Percentiles rank a stretch among this genome's conserved stretches.
Conservation (phyloP, 1,284 basidiomycete species). For the Inonotus hispidus region DNA sequence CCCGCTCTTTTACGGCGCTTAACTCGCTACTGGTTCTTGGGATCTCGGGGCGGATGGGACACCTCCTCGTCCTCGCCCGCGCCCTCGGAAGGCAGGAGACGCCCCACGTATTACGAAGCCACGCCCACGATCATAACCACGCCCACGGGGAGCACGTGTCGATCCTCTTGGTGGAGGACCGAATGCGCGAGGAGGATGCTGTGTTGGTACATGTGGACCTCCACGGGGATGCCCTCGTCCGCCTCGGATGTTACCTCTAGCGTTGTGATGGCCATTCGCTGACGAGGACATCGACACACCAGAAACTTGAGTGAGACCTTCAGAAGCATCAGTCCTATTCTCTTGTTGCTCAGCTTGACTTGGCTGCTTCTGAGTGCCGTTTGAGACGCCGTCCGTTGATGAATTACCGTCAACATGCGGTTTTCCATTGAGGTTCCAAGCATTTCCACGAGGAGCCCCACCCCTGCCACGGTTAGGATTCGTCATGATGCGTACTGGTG, state of each 20-base stretch:
- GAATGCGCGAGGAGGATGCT: conserved; percentile 10
- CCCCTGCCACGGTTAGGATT: conserved; percentile 66
- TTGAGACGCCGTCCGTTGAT: background rate
- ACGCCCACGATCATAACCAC: conserved; percentile 36
- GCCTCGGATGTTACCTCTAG: conserved; percentile 10
- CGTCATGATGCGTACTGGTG: conserved; percentile 42
- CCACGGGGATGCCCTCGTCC: conserved; percentile 18
- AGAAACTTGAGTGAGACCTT: conserved; percentile 2
- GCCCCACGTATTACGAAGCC: conserved; percentile 25
- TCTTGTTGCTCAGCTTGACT: background rate
- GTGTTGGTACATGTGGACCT: conserved; percentile 10
- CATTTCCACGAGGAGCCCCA: conserved; percentile 24
- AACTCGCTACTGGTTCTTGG: background rate
- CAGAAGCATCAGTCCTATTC: background rate
- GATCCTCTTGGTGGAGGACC: conserved; percentile 18
- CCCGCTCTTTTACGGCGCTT: background rate
- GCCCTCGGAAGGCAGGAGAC: conserved; percentile 34
- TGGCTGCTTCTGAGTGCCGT: background rate
- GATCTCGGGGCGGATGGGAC: background rate
- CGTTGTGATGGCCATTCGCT: background rate
- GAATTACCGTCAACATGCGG: conserved; percentile 4
- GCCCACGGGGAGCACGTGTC: conserved; percentile 28
- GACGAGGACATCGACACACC: background rate
- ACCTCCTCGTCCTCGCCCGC: conserved; percentile 33
- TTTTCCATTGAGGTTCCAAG: conserved; percentile 15